A percentile compares a stretch with the other conserved stretches of the same genome.
phyloP scores from a whole-genome alignment of 23 red algal species.

The Cyanidiococcus yangmingshanensis region DNA sequence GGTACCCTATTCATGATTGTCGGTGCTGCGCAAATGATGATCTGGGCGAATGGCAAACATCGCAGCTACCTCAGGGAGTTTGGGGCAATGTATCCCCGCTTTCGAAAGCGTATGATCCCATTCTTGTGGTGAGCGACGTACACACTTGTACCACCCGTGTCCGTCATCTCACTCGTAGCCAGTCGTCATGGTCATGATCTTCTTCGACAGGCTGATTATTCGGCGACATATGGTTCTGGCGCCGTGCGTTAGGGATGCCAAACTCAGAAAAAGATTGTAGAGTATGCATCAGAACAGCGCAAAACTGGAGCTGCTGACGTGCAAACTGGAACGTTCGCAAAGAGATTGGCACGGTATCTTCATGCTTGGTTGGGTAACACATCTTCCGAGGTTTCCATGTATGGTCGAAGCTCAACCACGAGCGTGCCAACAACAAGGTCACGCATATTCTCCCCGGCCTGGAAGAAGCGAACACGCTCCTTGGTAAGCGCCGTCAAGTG shows the following conservation, averaged over 20 bases:
- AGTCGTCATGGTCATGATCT: too few relatives aligned
- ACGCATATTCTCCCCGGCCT: not conserved
- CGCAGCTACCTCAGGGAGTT: slow-evolving; percentile 65
- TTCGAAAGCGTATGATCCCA: slow-evolving; percentile 54
- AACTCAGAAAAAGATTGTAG: too few relatives aligned
- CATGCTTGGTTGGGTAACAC: too few relatives aligned
- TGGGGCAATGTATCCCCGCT: slow-evolving; percentile 52
- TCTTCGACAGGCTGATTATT: too few relatives aligned
- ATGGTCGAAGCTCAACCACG: not conserved
- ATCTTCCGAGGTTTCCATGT: too few relatives aligned
- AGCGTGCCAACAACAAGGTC: not conserved
- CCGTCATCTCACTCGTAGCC: too few relatives aligned
- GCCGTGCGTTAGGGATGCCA: too few relatives aligned
- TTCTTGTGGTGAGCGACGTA: slow-evolving; percentile 36
- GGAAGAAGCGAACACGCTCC: not conserved
- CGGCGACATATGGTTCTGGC: too few relatives aligned
- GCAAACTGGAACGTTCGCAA: too few relatives aligned
- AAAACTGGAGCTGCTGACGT: too few relatives aligned
- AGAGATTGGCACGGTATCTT: too few relatives aligned
- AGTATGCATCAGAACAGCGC: too few relatives aligned
- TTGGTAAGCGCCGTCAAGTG: not conserved
- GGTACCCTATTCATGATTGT: slow-evolving; percentile 56
- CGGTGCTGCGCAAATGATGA: slow-evolving; percentile 75
- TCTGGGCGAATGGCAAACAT: slow-evolving; percentile 87
- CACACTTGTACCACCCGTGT: not conserved